Evolutionary conservation across 805 yeast genomes (phyloP).

Genomic region (Metschnikowia rubicola): DNA sequence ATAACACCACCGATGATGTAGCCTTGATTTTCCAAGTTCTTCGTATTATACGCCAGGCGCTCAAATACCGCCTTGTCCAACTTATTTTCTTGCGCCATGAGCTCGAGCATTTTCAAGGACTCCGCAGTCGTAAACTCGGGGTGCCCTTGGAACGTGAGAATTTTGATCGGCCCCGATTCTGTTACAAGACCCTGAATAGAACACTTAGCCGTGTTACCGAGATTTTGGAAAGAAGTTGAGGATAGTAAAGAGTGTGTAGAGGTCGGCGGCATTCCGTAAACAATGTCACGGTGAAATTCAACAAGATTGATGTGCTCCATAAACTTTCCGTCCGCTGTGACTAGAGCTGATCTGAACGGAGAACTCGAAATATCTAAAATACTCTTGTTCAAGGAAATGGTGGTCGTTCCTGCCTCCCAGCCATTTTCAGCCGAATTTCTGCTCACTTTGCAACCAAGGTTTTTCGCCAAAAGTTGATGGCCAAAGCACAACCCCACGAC

Average conservation of each 20-base stretch:
- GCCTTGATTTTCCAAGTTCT: conserved; percentile 40
- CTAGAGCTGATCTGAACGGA: conserved; percentile 27
- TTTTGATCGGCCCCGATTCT: conserved; percentile 38
- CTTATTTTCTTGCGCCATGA: conserved; percentile 14
- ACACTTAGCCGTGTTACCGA: conserved; percentile 58
- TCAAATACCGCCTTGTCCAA: conserved; percentile 28
- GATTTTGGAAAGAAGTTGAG: conserved; percentile 27
- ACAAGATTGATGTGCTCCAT: conserved; percentile 40
- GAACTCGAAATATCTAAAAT: conserved; percentile 25
- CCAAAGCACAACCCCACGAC: conserved; percentile 81
- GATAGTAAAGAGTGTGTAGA: conserved; percentile 15
- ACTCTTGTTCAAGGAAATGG: conserved; percentile 45
- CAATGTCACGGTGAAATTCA: conserved; percentile 40
- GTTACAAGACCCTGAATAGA: conserved; percentile 62
- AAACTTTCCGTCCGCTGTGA: conserved; percentile 50
- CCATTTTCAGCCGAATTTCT: conserved; percentile 51
- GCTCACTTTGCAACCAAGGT: conserved; percentile 58
- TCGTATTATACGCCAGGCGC: conserved; percentile 27
- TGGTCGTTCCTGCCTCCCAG: conserved; percentile 68
- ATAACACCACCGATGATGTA: conserved; percentile 34
- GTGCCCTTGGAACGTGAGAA: conserved; percentile 83
- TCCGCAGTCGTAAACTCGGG: conserved; percentile 64
- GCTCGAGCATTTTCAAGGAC: conserved; percentile 24
- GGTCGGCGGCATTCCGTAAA: conserved; percentile 37
- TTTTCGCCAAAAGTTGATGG: conserved; percentile 72